Conservation (phyloP, 1,284 basidiomycete genomes). For the Fomes fomentarius region DNA sequence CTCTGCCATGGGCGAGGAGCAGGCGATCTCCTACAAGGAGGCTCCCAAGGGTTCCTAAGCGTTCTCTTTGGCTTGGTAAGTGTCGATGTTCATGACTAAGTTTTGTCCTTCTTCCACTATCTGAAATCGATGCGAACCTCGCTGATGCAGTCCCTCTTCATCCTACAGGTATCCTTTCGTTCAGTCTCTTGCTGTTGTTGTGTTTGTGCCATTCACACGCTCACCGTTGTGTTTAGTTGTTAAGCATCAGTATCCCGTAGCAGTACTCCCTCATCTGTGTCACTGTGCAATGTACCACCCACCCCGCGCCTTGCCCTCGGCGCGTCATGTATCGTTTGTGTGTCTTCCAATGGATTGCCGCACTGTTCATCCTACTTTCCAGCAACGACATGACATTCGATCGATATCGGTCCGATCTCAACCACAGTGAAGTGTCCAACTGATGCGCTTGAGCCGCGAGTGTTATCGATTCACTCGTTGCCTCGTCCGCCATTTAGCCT, state of each 20-base stretch:
- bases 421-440: no score
- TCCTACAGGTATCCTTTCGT: slow-evolving; percentile 7
- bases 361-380: slow-evolving; percentile 20
- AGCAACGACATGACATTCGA: slow-evolving; percentile 3
- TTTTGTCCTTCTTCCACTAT: not conserved
- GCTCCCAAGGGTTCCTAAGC: slow-evolving; percentile 62
- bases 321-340: slow-evolving; percentile 21
- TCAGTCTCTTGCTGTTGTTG: slow-evolving; percentile 24
- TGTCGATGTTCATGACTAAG: not conserved
- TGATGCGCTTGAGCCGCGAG: no score
- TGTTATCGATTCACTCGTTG: no score
- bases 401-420: slow-evolving; percentile 1
- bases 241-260: slow-evolving; percentile 28
- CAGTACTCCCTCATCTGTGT: slow-evolving; percentile 21
- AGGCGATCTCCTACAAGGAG: slow-evolving; percentile 88
- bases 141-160: not conserved
- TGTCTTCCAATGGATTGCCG: slow-evolving; percentile 26
- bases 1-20: slow-evolving; percentile 91
- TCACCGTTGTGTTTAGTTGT: slow-evolving; percentile 23
- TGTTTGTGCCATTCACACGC: slow-evolving; percentile 23
- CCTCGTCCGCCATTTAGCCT: no score
- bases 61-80: slow-evolving; percentile 1
- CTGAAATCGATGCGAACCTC: not conserved
- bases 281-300: slow-evolving; percentile 25
- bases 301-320: slow-evolving; percentile 17